Evolutionary conservation across 208 protist genomes (phyloP), one percentile per base, ranked within the genome.

Genomic region (Sergeia podlipaevii): DNA sequence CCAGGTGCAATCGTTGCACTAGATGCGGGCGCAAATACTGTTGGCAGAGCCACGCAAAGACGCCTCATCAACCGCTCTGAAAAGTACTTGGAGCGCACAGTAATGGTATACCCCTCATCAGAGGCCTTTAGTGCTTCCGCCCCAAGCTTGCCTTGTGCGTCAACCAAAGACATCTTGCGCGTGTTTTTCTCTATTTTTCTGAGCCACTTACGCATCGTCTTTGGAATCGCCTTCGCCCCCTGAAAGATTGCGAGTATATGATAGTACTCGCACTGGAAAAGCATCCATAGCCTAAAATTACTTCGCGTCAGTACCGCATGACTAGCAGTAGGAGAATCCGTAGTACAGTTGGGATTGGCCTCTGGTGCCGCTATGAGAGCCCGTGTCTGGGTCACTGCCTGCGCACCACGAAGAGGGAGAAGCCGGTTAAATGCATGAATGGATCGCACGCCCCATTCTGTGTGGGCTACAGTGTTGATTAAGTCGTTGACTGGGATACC

Each of bases 231-330:
- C 26, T 80, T 80, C n/a, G 49, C 36, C 37, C 69, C 57, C 32
- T 80, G 55, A 20, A 87, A 63, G 13, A 79, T 20, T 6, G 67
- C 63, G 50, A 87, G 64, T 3, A 87, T 64, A 55, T 77, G 70
- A 21, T 78, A 76, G 20, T 72, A 74, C 50, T 87, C 79, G 38
- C 74, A 82, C 43, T 71, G 80, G 17, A 62, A 53, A 24, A 82
- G 26, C 58, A 82, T 65, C 79, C 79, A 87, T 18, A 72, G 43
- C 37, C 71, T 62, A 30, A 70, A 79, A 24, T 82, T 71, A 46
- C 78, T 76, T n/a, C 65, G 15, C 27, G 34, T 43, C 11, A 70
- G 34, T 6, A 3, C 47, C 6, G 42, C 33, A 11, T 39, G 17
- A 24, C 20, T 29, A 26, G 34, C 10, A n/a, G 32, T 20, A 20